A percentile compares a stretch with the other conserved stretches of the same genome.
phyloP scores from a whole-genome alignment of 108 stramenopile genomes.

The Pseudonitzschia delicatissima region DNA sequence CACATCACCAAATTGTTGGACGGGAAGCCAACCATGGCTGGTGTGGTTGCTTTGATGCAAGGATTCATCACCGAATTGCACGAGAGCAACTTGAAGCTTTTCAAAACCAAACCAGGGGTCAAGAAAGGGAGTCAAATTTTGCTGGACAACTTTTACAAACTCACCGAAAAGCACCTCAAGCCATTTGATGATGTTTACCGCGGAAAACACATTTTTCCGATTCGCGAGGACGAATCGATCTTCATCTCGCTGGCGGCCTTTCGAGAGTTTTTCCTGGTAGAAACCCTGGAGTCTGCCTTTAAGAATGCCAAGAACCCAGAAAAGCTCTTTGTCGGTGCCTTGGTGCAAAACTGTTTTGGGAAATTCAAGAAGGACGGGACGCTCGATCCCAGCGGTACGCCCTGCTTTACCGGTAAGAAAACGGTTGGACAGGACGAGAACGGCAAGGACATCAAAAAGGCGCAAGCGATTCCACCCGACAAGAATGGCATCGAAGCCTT shows the following conservation, averaged over 20 bases:
- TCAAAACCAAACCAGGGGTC: slow-evolving; percentile 18
- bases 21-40: slow-evolving; percentile 11
- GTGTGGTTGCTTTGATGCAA: slow-evolving; percentile 10
- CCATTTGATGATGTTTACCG: slow-evolving; percentile 58
- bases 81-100: background rate
- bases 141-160: slow-evolving; percentile 41
- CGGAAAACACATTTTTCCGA: slow-evolving; percentile 51
- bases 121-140: too few species aligned
- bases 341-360: slow-evolving; percentile 93
- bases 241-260: slow-evolving; percentile 88
- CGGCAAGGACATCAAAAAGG: slow-evolving; percentile 41
- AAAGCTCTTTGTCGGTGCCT: slow-evolving; percentile 78
- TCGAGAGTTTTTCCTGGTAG: slow-evolving; percentile 81
- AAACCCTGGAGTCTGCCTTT: slow-evolving; percentile 81
- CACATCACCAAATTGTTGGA: slow-evolving; percentile 6
- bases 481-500: slow-evolving; percentile 74
- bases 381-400: slow-evolving; percentile 9
- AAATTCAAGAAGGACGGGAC: slow-evolving; percentile 1
- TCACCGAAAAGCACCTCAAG: slow-evolving; percentile 39
- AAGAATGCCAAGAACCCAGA: slow-evolving; percentile 75
- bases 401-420: slow-evolving; percentile 75
- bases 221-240: slow-evolving; percentile 68
- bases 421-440: slow-evolving; percentile 54
- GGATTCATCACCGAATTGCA: slow-evolving; percentile 5
- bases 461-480: slow-evolving; percentile 69